Evolutionary conservation across 768 basidiomycete genomes (phyloP).

Genomic region (Nidularia sp.): DNA sequence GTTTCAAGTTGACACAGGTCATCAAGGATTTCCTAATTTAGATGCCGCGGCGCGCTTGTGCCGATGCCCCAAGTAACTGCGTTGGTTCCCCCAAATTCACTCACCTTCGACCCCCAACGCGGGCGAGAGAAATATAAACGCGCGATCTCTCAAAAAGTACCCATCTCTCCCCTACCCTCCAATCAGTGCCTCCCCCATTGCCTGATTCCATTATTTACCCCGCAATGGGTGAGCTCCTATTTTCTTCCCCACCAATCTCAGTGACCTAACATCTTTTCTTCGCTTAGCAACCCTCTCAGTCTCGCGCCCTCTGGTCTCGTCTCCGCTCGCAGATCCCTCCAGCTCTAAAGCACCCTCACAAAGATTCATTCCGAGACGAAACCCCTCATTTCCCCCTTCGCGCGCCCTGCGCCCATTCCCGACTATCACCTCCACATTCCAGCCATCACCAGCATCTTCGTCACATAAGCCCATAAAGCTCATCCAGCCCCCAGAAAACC

Average conservation of each 20-base stretch:
- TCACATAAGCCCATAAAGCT: constrained; percentile 58
- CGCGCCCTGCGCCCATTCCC: constrained; percentile 79
- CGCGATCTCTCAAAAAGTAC: neutral
- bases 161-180: constrained; percentile 7
- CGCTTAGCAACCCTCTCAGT: constrained; percentile 38
- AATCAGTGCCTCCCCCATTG: constrained; percentile 9
- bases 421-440: constrained; percentile 45
- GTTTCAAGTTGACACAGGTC: no score
- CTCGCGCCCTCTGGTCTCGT: constrained; percentile 53
- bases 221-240: constrained; percentile 33
- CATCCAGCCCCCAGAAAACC: constrained; percentile 75
- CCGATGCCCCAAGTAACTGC: no score
- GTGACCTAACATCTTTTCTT: constrained; percentile 3
- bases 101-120: constrained; percentile 11
- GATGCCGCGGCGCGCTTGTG: no score
- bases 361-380: constrained; percentile 36
- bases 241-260: neutral
- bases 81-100: no score
- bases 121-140: neutral
- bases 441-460: constrained; percentile 18
- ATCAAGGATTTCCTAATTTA: no score
- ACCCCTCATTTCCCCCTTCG: constrained; percentile 61
- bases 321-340: constrained; percentile 52
- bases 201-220: constrained; percentile 4
- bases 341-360: constrained; percentile 21